Evolutionary conservation across 2,329 filamentous ascomycete species (phyloP), one percentile per base, ranked within the genome.

Genomic region (Curvularia hawaiiensis): DNA sequence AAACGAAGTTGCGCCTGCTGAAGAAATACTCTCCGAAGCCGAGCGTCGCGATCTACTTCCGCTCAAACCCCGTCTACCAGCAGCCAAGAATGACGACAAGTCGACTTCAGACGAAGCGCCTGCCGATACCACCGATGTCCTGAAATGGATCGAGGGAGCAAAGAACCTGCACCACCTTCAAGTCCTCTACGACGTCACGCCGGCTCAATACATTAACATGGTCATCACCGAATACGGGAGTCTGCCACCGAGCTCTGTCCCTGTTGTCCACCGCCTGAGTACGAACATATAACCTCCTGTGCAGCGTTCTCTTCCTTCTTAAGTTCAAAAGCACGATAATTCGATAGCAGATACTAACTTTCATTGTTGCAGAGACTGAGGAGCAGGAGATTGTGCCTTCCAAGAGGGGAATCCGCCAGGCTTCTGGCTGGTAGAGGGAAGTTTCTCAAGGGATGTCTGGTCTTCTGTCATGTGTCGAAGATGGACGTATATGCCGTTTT

Each of bases 151-250:
- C 30, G 72, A 67, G 28, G 72, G 68, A 33, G 67, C 66, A 31
- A 67, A 68, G 67, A 78, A 65, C 55, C 73, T 90, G 56, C 85
- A 88, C 70, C 79, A 89, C 39, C 78, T 88, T 61, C 90, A 90
- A 71, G 83, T 97, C 59, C 86, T 98, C 77, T 97, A 96, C 72
- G 95, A 99, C 75, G 91, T 94, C 47, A 99, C 95, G 1, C 90
- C 89, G 14, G 90, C 91, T 4, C 89, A 91, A 68, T 93, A 92
- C 70, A 88, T 98, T 63, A 89, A 91, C 39, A 90, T 93, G 77
- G 89, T 99, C 40, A 87, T 98, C 49, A 97, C 92, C 3, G 95
- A 99, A 79, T 88, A 94, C 73, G 95, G 94, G 41, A 91, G 87
- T 69, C 84, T 96, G 61, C 91, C 92, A 50, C 90, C 92, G 0